These are phyloP conservation scores for Wolfiporia cocos DNA, from an alignment of 1,284 basidiomycete genomes.

Conservation along the genomic window DNA sequence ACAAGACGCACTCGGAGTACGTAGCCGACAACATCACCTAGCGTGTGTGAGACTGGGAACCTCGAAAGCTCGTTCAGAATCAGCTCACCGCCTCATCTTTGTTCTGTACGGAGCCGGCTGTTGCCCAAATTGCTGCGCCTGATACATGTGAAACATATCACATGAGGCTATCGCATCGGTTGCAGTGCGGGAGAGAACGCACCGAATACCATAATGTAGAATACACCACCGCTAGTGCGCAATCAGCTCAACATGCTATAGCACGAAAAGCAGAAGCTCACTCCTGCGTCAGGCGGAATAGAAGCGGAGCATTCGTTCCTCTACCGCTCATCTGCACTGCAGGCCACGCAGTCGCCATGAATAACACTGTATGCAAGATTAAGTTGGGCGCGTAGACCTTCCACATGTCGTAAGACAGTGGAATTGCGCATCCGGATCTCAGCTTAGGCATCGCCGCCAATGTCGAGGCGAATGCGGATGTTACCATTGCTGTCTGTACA, in stretches of 20 bases:
- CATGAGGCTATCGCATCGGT: neutral
- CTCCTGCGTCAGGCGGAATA: constrained; percentile 1
- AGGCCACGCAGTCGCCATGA: constrained; percentile 1
- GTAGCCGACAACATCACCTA: too few species aligned
- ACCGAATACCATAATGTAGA: constrained; percentile 4
- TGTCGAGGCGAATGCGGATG: neutral
- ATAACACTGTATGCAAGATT: constrained; percentile 3
- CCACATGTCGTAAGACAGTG: constrained; percentile 8
- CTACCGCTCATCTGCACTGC: neutral
- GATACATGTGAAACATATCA: neutral
- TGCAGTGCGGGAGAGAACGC: too few species aligned
- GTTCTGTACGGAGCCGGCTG: too few species aligned
- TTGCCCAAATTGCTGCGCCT: too few species aligned
- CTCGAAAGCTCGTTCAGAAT: too few species aligned
- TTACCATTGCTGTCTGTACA: neutral
- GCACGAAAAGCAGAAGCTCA: neutral
- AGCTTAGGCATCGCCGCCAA: too few species aligned
- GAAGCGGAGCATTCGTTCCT: neutral
- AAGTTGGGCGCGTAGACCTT: constrained; percentile 2
- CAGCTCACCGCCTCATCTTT: too few species aligned
- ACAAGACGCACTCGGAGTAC: too few species aligned
- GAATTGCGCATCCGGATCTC: constrained; percentile 14
- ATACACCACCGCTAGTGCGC: neutral
- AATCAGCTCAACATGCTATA: too few species aligned
- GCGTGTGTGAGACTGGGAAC: too few species aligned